A percentile compares a stretch with the other conserved stretches of the same genome.
These are phyloP conservation scores for Penicillium expansum DNA, from an alignment of 2,329 filamentous ascomycete species.

Conservation along the genomic window DNA sequence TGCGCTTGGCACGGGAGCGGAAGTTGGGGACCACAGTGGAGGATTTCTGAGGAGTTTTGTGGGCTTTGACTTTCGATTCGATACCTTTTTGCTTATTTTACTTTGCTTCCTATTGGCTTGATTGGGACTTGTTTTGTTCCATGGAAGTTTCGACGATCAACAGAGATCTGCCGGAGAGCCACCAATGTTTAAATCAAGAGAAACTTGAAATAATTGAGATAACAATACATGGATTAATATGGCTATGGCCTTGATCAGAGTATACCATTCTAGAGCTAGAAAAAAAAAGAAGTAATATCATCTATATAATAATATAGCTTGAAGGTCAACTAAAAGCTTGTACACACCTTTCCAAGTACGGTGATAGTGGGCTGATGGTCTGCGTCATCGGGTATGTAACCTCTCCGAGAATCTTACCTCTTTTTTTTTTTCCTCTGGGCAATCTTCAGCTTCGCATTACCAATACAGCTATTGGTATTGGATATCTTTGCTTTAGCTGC, in stretches of 20 bases:
- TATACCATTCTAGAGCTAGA: neutral
- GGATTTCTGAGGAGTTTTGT: slow-evolving; percentile 36
- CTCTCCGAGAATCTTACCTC: neutral
- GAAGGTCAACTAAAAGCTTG: neutral
- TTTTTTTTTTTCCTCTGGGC: neutral
- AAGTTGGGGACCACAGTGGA: slow-evolving; percentile 52
- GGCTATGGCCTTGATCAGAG: neutral
- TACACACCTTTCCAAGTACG: neutral
- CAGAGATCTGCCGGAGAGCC: slow-evolving; percentile 4
- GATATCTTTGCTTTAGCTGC: neutral
- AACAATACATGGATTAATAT: neutral
- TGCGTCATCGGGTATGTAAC: slow-evolving; percentile 5
- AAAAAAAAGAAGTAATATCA: neutral
- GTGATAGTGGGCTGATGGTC: slow-evolving; percentile 7
- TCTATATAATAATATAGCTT: neutral
- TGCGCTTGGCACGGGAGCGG: slow-evolving; percentile 55
- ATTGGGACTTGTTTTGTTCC: neutral
- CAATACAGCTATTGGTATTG: neutral
- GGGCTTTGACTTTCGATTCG: neutral
- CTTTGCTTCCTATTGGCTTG: neutral
- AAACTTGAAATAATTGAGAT: neutral
- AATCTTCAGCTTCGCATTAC: slow-evolving; percentile 4
- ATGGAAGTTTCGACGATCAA: slow-evolving; percentile 3
- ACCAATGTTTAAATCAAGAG: neutral
- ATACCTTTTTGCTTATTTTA: slow-evolving; percentile 13